phyloP scores from a whole-genome alignment of 108 stramenopile genomes.

The Cyclotella kingstonii region DNA sequence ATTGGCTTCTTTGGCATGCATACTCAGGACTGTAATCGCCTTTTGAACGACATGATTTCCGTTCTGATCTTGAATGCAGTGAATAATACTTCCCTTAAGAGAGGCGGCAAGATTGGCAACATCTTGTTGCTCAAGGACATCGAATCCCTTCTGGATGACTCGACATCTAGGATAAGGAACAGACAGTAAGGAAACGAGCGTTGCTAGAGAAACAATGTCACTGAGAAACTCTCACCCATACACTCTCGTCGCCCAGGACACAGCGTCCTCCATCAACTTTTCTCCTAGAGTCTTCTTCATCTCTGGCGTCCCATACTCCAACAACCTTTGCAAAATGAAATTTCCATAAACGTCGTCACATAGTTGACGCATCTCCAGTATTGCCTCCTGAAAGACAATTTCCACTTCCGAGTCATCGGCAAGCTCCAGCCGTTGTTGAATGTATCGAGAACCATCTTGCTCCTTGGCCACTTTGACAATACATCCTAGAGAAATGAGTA shows the following conservation, averaged over 20 bases:
- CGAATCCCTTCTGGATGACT: constrained; percentile 89
- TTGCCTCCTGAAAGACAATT: constrained; percentile 73
- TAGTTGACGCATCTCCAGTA: constrained; percentile 54
- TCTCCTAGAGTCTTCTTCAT: constrained; percentile 56
- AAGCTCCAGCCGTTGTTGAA: constrained; percentile 87
- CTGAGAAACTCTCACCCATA: constrained; percentile 58
- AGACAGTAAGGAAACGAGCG: not conserved
- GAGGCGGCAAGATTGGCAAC: constrained; percentile 69
- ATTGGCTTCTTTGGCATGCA: constrained; percentile 32
- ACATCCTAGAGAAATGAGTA: constrained; percentile 47
- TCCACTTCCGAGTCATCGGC: constrained; percentile 61
- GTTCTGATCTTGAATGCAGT: constrained; percentile 90
- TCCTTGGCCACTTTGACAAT: constrained; percentile 88
- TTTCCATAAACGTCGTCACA: constrained; percentile 87
- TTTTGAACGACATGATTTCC: constrained; percentile 95
- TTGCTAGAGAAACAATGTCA: not conserved
- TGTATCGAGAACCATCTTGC: constrained; percentile 94
- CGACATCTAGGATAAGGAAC: constrained; percentile 55
- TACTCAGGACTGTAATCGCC: constrained; percentile 74
- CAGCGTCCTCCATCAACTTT: constrained; percentile 55
- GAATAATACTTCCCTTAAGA: constrained; percentile 74
- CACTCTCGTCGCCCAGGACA: constrained; percentile 66
- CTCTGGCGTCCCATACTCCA: constrained; percentile 79
- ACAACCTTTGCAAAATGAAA: constrained; percentile 93
- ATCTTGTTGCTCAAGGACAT: constrained; percentile 55